These are phyloP conservation scores for Talaromyces sp. DNA, from an alignment of 2,329 filamentous ascomycete species.

Conservation along the genomic window DNA sequence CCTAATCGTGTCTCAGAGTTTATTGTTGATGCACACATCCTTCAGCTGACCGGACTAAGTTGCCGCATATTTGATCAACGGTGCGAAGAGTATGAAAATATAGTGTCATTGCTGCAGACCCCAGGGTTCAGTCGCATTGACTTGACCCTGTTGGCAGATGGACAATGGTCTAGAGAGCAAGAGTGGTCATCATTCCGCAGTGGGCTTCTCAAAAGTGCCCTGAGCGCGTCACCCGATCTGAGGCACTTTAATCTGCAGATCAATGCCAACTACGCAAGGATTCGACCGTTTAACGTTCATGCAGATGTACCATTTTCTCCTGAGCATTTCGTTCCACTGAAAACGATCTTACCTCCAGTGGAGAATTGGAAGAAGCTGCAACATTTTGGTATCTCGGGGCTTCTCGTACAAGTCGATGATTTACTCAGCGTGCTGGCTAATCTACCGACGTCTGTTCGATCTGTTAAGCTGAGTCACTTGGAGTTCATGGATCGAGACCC, in stretches of 20 bases:
- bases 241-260: slow-evolving; percentile 3
- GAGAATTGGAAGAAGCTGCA: slow-evolving; percentile 27
- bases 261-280: not conserved
- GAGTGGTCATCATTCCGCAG: slow-evolving; percentile 13
- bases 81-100: slow-evolving; percentile 25
- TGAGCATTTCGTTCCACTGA: slow-evolving; percentile 20
- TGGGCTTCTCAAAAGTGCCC: slow-evolving; percentile 2
- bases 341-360: slow-evolving; percentile 29
- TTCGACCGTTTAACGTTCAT: not conserved
- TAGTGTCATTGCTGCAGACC: slow-evolving; percentile 22
- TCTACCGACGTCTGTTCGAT: slow-evolving; percentile 28
- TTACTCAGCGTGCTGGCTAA: slow-evolving; percentile 27
- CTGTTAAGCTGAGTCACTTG: slow-evolving; percentile 35
- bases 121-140: slow-evolving; percentile 29
- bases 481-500: slow-evolving; percentile 22
- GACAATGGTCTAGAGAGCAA: slow-evolving; percentile 2
- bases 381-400: slow-evolving; percentile 31
- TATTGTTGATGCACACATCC: slow-evolving; percentile 29
- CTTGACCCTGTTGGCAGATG: slow-evolving; percentile 24
- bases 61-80: slow-evolving; percentile 29
- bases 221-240: not conserved
- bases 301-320: not conserved
- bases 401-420: slow-evolving; percentile 26
- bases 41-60: slow-evolving; percentile 30
- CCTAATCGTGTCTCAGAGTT: slow-evolving; percentile 34